These are phyloP conservation scores for Rhinocladiella similis DNA, from an alignment of 2,329 filamentous ascomycete genomes.

Conservation along the genomic window DNA sequence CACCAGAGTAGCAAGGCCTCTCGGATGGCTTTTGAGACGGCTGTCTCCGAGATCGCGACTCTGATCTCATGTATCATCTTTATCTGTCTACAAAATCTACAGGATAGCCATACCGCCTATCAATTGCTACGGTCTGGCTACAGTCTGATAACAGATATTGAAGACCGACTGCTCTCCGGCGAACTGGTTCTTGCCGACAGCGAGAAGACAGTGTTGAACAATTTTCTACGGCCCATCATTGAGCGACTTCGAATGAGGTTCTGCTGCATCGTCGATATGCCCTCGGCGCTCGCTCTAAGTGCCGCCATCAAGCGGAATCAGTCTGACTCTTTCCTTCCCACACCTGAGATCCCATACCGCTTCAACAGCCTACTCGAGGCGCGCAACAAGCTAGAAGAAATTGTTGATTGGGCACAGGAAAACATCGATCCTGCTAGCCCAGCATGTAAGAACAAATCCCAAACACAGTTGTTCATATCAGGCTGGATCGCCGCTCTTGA, in stretches of 20 bases:
- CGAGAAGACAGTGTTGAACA: constrained; percentile 25
- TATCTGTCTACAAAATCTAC: constrained; percentile 30
- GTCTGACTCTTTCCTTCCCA: constrained; percentile 5
- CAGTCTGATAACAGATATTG: constrained; percentile 25
- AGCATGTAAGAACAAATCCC: constrained; percentile 8
- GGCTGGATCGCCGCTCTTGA: constrained; percentile 24
- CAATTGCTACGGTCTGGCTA: constrained; percentile 25
- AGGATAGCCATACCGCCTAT: constrained; percentile 27
- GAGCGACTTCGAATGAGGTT: constrained; percentile 28
- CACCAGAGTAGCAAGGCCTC: constrained; percentile 27
- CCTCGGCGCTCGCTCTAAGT: constrained; percentile 25
- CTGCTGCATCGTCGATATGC: constrained; percentile 26
- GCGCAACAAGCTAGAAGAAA: constrained; percentile 26
- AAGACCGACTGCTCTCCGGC: constrained; percentile 16
- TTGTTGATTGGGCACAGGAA: constrained; percentile 26
- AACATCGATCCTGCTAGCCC: constrained; percentile 13
- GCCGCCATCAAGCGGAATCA: constrained; percentile 16
- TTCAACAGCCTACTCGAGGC: constrained; percentile 27
- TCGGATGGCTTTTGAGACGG: constrained; percentile 21
- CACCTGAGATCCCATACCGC: constrained; percentile 15
- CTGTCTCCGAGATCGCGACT: constrained; percentile 25
- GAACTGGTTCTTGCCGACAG: constrained; percentile 21
- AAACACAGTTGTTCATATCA: constrained; percentile 20
- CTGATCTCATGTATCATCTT: constrained; percentile 32
- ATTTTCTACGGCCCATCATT: constrained; percentile 26